Percentiles rank a stretch among this genome's conserved stretches.
Evolutionary conservation across 495 filamentous ascomycete species (phyloP).

Genomic region (Penicillium crystallinum): DNA sequence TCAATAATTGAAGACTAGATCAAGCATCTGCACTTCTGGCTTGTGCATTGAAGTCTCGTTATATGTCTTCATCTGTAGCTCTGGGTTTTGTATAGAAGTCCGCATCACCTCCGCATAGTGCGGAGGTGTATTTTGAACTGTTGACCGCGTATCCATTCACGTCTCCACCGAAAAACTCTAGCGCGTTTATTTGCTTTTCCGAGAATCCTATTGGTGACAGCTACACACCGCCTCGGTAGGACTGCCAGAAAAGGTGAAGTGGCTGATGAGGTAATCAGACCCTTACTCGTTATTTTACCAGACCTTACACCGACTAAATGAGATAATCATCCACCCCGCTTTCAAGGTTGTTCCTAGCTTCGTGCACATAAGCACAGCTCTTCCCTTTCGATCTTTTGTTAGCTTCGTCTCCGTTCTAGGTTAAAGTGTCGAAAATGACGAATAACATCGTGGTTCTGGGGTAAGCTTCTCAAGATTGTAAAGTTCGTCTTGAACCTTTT

Average conservation of each 20-base stretch:
- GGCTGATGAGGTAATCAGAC: background rate
- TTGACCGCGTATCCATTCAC: conserved; percentile 12
- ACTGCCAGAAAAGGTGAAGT: background rate
- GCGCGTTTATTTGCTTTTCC: conserved; percentile 9
- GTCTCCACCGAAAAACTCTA: conserved; percentile 17
- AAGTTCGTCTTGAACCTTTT: too few species aligned
- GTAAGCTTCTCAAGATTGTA: conserved; percentile 33
- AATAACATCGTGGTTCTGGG: conserved; percentile 62
- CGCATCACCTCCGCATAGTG: conserved; percentile 8
- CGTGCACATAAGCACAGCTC: background rate
- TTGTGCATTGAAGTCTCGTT: background rate
- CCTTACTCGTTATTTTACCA: background rate
- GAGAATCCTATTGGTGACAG: background rate
- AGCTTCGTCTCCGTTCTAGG: background rate
- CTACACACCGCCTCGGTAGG: conserved; percentile 15
- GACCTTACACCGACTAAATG: conserved; percentile 3
- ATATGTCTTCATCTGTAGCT: background rate
- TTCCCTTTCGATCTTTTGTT: background rate
- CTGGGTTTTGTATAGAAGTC: background rate
- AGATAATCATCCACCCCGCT: conserved; percentile 1
- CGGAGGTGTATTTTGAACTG: conserved; percentile 14
- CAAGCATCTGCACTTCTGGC: background rate
- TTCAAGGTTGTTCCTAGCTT: too few species aligned
- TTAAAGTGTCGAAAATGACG: conserved; percentile 24
- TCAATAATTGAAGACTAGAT: background rate